These are phyloP conservation scores for Komagataella populi DNA, from an alignment of 805 yeast genomes.

Conservation along the genomic window DNA sequence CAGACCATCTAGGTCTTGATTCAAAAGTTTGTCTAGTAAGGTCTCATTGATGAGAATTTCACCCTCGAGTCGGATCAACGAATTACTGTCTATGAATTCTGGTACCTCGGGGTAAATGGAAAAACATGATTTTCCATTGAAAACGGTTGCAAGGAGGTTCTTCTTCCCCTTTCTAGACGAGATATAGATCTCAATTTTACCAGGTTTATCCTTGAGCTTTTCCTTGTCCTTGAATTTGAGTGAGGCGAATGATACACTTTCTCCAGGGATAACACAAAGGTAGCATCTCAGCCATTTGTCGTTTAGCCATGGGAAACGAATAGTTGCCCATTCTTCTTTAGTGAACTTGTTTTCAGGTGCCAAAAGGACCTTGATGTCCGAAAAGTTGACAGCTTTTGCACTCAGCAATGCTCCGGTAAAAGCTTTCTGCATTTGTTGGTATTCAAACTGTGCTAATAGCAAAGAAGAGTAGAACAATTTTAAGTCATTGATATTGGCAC, in stretches of 20 bases:
- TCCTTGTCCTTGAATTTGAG: neutral
- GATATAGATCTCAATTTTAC: conserved; percentile 39
- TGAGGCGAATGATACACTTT: conserved; percentile 5
- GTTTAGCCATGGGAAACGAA: conserved; percentile 44
- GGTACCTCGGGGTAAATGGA: conserved; percentile 49
- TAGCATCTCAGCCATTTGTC: conserved; percentile 46
- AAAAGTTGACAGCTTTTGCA: conserved; percentile 38
- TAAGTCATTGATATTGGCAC: conserved; percentile 13
- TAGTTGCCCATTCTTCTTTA: conserved; percentile 47
- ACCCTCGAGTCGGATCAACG: conserved; percentile 42
- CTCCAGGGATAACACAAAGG: conserved; percentile 33
- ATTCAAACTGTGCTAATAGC: conserved; percentile 42
- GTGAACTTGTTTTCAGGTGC: conserved; percentile 32
- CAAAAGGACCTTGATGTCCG: conserved; percentile 46
- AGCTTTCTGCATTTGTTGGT: conserved; percentile 40
- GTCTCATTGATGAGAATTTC: conserved; percentile 32
- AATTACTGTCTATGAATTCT: conserved; percentile 40
- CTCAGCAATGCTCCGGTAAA: conserved; percentile 54
- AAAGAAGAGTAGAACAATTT: conserved; percentile 28
- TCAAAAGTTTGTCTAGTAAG: conserved; percentile 10
- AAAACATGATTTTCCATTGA: conserved; percentile 28
- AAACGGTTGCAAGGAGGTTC: conserved; percentile 34
- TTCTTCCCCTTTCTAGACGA: conserved; percentile 35
- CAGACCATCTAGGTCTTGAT: conserved; percentile 7
- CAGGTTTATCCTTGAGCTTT: conserved; percentile 24